These are phyloP conservation scores for Hygrocybe coccinea DNA, from an alignment of 768 basidiomycete species.

Conservation along the genomic window DNA sequence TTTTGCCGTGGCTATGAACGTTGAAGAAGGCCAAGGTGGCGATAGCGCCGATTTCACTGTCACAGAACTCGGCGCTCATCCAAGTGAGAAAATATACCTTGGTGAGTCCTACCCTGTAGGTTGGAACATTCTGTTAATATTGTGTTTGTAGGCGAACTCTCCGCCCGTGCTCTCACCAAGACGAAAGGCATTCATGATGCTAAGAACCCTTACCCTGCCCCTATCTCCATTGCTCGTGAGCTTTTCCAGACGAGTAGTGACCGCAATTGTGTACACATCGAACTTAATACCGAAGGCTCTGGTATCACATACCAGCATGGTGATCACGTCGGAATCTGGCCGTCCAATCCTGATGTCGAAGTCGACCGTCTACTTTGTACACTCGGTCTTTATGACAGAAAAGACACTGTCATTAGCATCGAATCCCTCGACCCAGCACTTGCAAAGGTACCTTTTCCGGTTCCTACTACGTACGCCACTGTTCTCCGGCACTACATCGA, in stretches of 20 bases:
- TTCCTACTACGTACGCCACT: conserved; percentile 89
- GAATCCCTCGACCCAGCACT: conserved; percentile 97
- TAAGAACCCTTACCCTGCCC: conserved; percentile 93
- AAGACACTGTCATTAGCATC: conserved; percentile 80
- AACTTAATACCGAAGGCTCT: conserved; percentile 89
- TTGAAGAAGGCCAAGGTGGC: conserved; percentile 95
- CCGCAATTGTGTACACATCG: conserved; percentile 92
- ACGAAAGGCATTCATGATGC: conserved; percentile 96
- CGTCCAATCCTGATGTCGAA: conserved; percentile 87
- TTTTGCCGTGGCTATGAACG: conserved; percentile 74
- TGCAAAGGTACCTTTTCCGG: conserved; percentile 98
- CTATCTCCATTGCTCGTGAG: conserved; percentile 71
- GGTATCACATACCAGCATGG: conserved; percentile 99
- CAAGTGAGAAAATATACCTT: conserved; percentile 87
- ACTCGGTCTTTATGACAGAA: conserved; percentile 78
- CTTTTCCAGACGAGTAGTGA: conserved; percentile 71
- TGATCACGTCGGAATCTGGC: conserved; percentile 97
- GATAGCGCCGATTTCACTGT: conserved; percentile 93
- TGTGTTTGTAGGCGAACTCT: conserved; percentile 70
- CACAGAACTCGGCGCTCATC: conserved; percentile 69
- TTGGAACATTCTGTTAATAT: not conserved
- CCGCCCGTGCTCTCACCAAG: conserved; percentile 86
- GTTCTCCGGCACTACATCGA: conserved; percentile 97
- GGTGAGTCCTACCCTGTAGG: conserved; percentile 44
- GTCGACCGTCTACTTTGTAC: conserved; percentile 83